These are phyloP conservation scores for Plantago elongata DNA, from an alignment of 257 asterid species.

Conservation along the genomic window DNA sequence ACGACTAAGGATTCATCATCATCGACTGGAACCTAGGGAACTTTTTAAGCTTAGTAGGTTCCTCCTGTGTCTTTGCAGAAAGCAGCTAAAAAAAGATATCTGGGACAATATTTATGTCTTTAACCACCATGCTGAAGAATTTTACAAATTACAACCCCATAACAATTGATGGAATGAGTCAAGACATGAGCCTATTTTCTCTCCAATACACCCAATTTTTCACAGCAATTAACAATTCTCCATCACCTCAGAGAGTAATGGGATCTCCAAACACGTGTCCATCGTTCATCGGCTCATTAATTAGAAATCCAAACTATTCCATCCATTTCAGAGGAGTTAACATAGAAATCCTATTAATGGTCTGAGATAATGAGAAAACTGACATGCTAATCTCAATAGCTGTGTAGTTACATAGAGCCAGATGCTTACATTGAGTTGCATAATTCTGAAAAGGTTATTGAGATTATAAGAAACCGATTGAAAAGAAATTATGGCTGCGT, in stretches of 20 bases:
- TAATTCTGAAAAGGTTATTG: conserved; percentile 13
- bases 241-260: conserved; percentile 31
- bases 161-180: conserved; percentile 26
- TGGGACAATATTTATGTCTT: too few species aligned
- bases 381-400: conserved; percentile 33
- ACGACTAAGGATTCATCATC: too few species aligned
- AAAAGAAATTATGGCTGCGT: conserved; percentile 32
- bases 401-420: conserved; percentile 17
- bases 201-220: conserved; percentile 37
- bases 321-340: conserved; percentile 9
- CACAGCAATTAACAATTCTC: conserved; percentile 23
- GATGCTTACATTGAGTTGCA: conserved; percentile 1
- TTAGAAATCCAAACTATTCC: conserved; percentile 23
- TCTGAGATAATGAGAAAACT: conserved; percentile 25
- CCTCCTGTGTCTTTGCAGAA: too few species aligned
- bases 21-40: too few species aligned
- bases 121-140: background rate
- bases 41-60: too few species aligned
- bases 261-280: conserved; percentile 69
- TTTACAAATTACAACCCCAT: background rate
- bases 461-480: conserved; percentile 14
- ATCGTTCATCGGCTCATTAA: conserved; percentile 18
- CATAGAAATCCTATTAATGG: conserved; percentile 19
- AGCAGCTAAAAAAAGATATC: too few species aligned
- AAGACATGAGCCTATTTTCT: conserved; percentile 38